phyloP scores from a whole-genome alignment of 1,284 basidiomycete genomes.

The Vanrija sp. region DNA sequence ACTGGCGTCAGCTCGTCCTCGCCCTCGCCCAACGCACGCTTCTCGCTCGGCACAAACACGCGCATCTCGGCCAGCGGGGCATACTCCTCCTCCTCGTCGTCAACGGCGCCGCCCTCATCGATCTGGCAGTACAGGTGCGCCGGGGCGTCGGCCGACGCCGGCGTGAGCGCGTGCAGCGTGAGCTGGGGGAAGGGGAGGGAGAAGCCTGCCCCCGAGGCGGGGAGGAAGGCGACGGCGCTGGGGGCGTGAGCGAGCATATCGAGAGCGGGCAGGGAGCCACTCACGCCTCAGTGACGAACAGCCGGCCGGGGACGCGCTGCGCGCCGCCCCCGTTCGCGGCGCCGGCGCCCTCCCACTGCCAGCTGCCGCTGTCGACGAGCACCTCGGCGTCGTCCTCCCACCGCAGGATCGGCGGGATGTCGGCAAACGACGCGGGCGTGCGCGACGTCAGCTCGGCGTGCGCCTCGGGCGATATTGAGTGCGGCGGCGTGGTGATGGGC shows the following conservation, averaged over 20 bases:
- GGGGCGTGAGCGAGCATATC: not conserved
- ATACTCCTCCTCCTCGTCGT: slow-evolving; percentile 55
- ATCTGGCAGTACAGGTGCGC: slow-evolving; percentile 86
- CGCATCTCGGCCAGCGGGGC: slow-evolving; percentile 68
- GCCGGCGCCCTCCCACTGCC: slow-evolving; percentile 35
- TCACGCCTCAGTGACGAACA: slow-evolving; percentile 80
- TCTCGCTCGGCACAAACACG: slow-evolving; percentile 62
- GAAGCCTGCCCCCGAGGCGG: slow-evolving; percentile 59
- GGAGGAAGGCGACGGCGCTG: slow-evolving; percentile 74
- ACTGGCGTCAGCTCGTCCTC: slow-evolving; percentile 54
- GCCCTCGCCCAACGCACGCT: slow-evolving; percentile 57
- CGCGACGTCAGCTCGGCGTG: slow-evolving; percentile 62
- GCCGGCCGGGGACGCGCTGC: slow-evolving; percentile 55
- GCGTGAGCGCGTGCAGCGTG: slow-evolving; percentile 81
- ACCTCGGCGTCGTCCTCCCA: slow-evolving; percentile 68
- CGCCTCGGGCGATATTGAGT: slow-evolving; percentile 61
- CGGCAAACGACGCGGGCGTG: slow-evolving; percentile 73
- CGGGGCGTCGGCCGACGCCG: slow-evolving; percentile 53
- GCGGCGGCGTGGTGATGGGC: slow-evolving; percentile 22
- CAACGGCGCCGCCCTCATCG: slow-evolving; percentile 56
- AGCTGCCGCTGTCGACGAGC: slow-evolving; percentile 61
- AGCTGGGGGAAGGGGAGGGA: slow-evolving; percentile 77
- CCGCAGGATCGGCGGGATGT: slow-evolving; percentile 72
- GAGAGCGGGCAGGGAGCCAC: slow-evolving; percentile 13
- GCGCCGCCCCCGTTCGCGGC: not conserved